These are phyloP conservation scores for Scalesia atractyloides DNA, from an alignment of 129 eudicot genomes.

Conservation along the genomic window DNA sequence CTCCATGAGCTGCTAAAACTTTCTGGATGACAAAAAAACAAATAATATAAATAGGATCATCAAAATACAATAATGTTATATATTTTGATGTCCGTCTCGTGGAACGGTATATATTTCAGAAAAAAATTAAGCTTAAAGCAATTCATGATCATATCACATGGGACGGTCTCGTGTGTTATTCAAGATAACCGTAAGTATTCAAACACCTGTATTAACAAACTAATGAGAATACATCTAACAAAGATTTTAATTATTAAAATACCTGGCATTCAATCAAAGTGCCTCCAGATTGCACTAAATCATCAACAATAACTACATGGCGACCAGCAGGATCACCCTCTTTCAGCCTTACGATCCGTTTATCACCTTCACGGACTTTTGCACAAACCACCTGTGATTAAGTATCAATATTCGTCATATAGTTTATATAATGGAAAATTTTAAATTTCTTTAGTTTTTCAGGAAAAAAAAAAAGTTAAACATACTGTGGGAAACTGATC, in stretches of 20 bases:
- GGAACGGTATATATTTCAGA: neutral
- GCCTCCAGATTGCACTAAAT: constrained; percentile 91
- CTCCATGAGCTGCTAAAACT: constrained; percentile 90
- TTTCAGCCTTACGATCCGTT: constrained; percentile 80
- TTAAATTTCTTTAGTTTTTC: neutral
- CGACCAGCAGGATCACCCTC: constrained; percentile 85
- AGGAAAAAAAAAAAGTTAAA: constrained; percentile 12
- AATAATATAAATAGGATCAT: neutral
- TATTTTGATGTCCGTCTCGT: neutral
- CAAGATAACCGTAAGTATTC: neutral
- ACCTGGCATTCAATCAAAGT: constrained; percentile 97
- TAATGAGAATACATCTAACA: neutral
- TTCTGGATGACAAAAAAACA: constrained; percentile 48
- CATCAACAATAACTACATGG: constrained; percentile 94
- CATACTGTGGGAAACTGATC: constrained; percentile 71
- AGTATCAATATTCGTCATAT: neutral
- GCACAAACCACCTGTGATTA: constrained; percentile 70
- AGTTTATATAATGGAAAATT: neutral
- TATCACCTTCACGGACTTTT: constrained; percentile 92
- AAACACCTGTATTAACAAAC: neutral
- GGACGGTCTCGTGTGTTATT: neutral
- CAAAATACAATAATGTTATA: neutral
- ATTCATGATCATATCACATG: neutral
- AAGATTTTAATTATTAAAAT: neutral
- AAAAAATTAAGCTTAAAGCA: neutral